Conservation (phyloP, 495 filamentous ascomycete genomes). For the Xylaria acuta region DNA sequence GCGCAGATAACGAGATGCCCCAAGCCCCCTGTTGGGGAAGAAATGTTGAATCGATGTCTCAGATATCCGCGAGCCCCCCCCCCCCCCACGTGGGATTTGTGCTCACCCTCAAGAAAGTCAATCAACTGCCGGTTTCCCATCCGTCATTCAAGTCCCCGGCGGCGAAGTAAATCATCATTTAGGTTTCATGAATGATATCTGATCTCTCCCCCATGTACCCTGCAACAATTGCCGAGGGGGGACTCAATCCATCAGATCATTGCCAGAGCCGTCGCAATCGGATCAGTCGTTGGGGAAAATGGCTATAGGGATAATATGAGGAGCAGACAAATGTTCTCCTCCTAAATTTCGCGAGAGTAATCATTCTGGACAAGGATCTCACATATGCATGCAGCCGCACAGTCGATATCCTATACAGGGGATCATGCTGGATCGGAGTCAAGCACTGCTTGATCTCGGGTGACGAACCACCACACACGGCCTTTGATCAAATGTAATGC, state of each 20-base stretch:
- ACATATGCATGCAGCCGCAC: slow-evolving; percentile 37
- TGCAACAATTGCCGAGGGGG: slow-evolving; percentile 14
- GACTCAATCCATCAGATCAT: slow-evolving; percentile 19
- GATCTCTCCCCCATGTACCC: not conserved
- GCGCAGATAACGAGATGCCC: not conserved
- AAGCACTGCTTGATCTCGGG: slow-evolving; percentile 39
- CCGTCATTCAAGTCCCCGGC: slow-evolving; percentile 1
- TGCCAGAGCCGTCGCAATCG: not conserved
- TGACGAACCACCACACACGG: slow-evolving; percentile 27
- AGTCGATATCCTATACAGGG: slow-evolving; percentile 25
- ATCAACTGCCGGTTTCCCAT: slow-evolving; percentile 17
- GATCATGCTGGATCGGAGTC: slow-evolving; percentile 35
- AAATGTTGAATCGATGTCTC: slow-evolving; percentile 36
- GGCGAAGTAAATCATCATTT: not conserved
- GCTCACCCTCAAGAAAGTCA: slow-evolving; percentile 33
- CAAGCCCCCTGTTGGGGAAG: slow-evolving; percentile 10
- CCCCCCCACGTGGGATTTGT: slow-evolving; percentile 42
- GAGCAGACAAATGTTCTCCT: not conserved
- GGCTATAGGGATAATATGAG: not conserved
- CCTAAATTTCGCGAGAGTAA: not conserved
- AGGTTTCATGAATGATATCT: not conserved
- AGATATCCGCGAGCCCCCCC: slow-evolving; percentile 34
- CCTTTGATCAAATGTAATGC: not conserved
- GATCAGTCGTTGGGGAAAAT: not conserved
- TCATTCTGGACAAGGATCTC: slow-evolving; percentile 5